These are phyloP conservation scores for Hanseniaspora guilliermondii DNA, from an alignment of 805 yeast species.

Conservation along the genomic window DNA sequence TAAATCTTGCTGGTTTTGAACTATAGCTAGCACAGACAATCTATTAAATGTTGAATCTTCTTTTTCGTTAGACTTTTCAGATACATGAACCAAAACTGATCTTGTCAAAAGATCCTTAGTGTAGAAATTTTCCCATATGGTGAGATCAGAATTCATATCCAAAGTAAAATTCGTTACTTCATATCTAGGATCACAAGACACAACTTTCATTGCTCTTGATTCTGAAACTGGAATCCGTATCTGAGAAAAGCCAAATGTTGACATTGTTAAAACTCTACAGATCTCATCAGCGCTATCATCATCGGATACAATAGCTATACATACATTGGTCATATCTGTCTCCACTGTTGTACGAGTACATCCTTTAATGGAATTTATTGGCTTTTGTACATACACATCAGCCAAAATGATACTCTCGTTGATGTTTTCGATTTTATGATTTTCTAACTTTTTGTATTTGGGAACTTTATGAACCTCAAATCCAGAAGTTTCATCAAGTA, in stretches of 20 bases:
- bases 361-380: constrained; percentile 17
- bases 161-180: constrained; percentile 19
- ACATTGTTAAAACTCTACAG: constrained; percentile 60
- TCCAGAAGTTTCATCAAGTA: constrained; percentile 21
- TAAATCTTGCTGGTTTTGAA: background rate
- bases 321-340: constrained; percentile 36
- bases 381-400: constrained; percentile 57
- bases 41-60: background rate
- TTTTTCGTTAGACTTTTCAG: constrained; percentile 17
- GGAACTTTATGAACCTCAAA: constrained; percentile 28
- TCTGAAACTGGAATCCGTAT: constrained; percentile 30
- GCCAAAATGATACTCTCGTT: constrained; percentile 23
- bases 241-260: constrained; percentile 74
- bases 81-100: constrained; percentile 14
- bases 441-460: constrained; percentile 32
- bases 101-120: constrained; percentile 16
- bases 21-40: background rate
- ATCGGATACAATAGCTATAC: constrained; percentile 33
- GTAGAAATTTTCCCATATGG: constrained; percentile 18
- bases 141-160: constrained; percentile 22
- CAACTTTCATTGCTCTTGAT: constrained; percentile 17
- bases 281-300: constrained; percentile 17
- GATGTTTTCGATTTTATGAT: constrained; percentile 16
- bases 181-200: constrained; percentile 17
- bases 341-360: constrained; percentile 21